Percentiles rank a stretch among this genome's conserved stretches.
These are phyloP conservation scores for Hawksworthiomyces lignivorus DNA, from an alignment of 2,329 filamentous ascomycete genomes.

Conservation along the genomic window DNA sequence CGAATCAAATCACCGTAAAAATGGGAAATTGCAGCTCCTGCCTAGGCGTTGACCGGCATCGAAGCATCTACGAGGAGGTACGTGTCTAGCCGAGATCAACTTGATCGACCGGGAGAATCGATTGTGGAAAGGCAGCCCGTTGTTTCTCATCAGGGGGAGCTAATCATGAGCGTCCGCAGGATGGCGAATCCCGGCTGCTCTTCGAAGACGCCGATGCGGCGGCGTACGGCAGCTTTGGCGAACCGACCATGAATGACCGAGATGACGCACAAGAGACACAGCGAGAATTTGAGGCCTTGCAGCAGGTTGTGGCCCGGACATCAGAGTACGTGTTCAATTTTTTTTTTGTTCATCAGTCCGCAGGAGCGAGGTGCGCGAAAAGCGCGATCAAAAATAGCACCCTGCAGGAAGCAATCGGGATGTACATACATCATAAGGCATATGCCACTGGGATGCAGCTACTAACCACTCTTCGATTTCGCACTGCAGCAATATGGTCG, in stretches of 20 bases:
- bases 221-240: slow-evolving; percentile 57
- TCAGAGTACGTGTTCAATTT: slow-evolving; percentile 42
- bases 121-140: background rate
- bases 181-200: slow-evolving; percentile 50
- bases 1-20: too few species aligned
- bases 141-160: too few species aligned
- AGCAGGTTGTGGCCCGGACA: slow-evolving; percentile 55
- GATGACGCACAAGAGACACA: slow-evolving; percentile 56
- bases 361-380: too few species aligned
- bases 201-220: slow-evolving; percentile 53
- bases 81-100: background rate
- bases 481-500: slow-evolving; percentile 54
- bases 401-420: too few species aligned
- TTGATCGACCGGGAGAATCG: too few species aligned
- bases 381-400: too few species aligned
- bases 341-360: background rate
- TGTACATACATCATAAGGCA: too few species aligned
- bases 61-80: slow-evolving; percentile 49
- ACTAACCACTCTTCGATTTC: background rate
- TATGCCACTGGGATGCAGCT: too few species aligned
- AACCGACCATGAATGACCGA: slow-evolving; percentile 45
- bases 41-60: slow-evolving; percentile 39
- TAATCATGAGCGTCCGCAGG: too few species aligned
- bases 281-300: slow-evolving; percentile 56
- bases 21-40: slow-evolving; percentile 59